Percentiles rank a stretch among this genome's conserved stretches.
These are phyloP conservation scores for Mucor mucedo DNA, from an alignment of 371 early-diverging fungal genomes.

Conservation along the genomic window DNA sequence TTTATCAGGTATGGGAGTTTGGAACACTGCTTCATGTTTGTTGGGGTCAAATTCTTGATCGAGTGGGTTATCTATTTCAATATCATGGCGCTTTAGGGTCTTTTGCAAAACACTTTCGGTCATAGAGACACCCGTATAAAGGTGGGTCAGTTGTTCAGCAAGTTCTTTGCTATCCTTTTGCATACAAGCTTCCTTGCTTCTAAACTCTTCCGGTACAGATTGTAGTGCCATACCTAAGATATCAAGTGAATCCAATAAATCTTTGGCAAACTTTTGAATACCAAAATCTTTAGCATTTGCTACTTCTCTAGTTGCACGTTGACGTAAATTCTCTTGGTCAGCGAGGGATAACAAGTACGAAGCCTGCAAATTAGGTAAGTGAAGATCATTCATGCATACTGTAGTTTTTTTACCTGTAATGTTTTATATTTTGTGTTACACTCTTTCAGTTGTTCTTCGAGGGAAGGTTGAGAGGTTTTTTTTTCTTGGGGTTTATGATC, in stretches of 20 bases:
- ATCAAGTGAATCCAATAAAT: conserved; percentile 86
- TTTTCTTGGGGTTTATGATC: no score
- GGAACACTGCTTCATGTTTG: conserved; percentile 36
- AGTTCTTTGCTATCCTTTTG: conserved; percentile 13
- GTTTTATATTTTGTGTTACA: neutral
- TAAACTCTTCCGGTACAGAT: conserved; percentile 57
- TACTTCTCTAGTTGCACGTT: conserved; percentile 78
- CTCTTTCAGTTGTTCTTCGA: conserved; percentile 9
- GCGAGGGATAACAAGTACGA: conserved; percentile 81
- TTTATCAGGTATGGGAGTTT: conserved; percentile 81
- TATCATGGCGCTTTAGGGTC: conserved; percentile 76
- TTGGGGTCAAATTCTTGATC: conserved; percentile 45
- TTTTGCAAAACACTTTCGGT: conserved; percentile 78
- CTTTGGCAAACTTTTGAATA: conserved; percentile 92
- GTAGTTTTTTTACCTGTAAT: neutral
- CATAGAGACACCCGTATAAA: conserved; percentile 84
- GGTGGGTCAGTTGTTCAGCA: conserved; percentile 58
- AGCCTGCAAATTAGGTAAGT: conserved; percentile 37
- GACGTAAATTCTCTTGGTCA: conserved; percentile 90
- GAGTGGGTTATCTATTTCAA: conserved; percentile 17
- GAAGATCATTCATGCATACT: no score
- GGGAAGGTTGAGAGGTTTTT: neutral
- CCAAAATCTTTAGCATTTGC: conserved; percentile 75
- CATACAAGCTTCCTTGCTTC: conserved; percentile 11
- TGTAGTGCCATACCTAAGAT: conserved; percentile 81